Conservation (phyloP, 2,329 filamentous ascomycete species). For the Calonectria pseudoturangicola region DNA sequence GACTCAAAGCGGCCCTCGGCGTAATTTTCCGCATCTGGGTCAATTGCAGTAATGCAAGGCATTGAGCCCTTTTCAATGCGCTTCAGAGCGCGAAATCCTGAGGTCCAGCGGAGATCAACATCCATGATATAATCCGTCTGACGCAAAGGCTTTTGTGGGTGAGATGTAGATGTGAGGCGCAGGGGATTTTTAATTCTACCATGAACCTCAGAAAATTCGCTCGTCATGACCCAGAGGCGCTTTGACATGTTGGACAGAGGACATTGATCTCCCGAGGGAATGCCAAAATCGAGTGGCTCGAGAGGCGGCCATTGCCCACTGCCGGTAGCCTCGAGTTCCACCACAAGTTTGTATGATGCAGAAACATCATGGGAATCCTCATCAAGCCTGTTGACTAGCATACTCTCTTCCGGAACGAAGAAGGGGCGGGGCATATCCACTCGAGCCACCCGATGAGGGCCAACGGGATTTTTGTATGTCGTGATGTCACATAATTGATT, state of each 20-base stretch:
- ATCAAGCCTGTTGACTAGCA: constrained; percentile 69
- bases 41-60: constrained; percentile 65
- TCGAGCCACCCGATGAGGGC: constrained; percentile 67
- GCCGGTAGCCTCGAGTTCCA: constrained; percentile 72
- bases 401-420: constrained; percentile 70
- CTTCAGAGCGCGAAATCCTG: constrained; percentile 60
- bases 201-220: constrained; percentile 64
- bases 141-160: constrained; percentile 48
- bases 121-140: constrained; percentile 69
- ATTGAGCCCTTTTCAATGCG: constrained; percentile 64
- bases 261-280: constrained; percentile 46
- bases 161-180: constrained; percentile 53
- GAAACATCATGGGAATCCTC: constrained; percentile 68
- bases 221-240: constrained; percentile 63
- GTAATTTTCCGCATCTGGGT: constrained; percentile 57
- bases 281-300: constrained; percentile 60
- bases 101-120: constrained; percentile 68
- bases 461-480: constrained; percentile 68
- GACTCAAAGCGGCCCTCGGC: constrained; percentile 51
- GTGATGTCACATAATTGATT: constrained; percentile 73
- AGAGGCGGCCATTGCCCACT: constrained; percentile 72
- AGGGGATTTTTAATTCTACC: constrained; percentile 63
- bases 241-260: constrained; percentile 47
- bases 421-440: constrained; percentile 71
- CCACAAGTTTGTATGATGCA: constrained; percentile 68